Evolutionary conservation across 257 asterid genomes (phyloP).

Genomic region (Przewalskia tangutica): DNA sequence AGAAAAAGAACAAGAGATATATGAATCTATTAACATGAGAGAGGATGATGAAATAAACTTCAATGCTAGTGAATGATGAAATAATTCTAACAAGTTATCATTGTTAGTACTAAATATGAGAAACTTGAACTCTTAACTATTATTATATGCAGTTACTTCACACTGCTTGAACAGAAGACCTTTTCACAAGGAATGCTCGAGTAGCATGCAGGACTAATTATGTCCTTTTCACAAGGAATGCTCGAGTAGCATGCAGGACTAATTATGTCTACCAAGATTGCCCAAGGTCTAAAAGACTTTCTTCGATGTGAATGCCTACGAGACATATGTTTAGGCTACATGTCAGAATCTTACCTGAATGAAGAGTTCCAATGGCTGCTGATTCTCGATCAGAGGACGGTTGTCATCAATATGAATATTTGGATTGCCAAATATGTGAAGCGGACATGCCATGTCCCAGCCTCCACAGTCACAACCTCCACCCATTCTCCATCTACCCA

Average conservation of each 20-base stretch:
- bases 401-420: constrained; percentile 26
- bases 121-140: neutral
- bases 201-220: neutral
- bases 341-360: constrained; percentile 44
- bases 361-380: constrained; percentile 45
- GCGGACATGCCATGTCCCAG: constrained; percentile 96
- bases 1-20: neutral
- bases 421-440: constrained; percentile 43
- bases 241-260: neutral
- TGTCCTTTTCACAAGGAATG: neutral
- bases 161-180: neutral
- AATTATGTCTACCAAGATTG: neutral
- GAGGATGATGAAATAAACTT: neutral
- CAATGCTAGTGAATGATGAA: neutral
- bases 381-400: constrained; percentile 26
- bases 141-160: neutral
- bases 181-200: neutral
- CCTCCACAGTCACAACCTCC: constrained; percentile 99
- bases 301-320: neutral
- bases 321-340: neutral
- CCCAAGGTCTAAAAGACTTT: neutral
- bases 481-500: constrained; percentile 84
- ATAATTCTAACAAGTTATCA: neutral
- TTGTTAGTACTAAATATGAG: neutral
- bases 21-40: neutral